These are phyloP conservation scores for Ceratopteris richardii DNA, from an alignment of 75 land plant species.

Conservation along the genomic window DNA sequence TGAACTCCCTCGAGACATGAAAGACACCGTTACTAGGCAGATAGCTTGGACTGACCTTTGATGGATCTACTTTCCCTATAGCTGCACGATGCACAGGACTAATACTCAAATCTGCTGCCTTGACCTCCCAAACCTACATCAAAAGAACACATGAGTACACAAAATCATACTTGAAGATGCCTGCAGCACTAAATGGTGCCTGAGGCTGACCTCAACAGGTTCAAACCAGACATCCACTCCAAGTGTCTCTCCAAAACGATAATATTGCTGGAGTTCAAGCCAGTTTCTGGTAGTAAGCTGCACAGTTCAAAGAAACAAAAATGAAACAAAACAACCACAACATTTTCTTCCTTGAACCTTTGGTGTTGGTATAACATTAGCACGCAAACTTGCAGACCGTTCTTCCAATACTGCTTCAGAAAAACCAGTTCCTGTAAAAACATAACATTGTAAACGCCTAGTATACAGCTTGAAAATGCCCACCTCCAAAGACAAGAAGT, in stretches of 20 bases:
- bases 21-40: too few relatives aligned
- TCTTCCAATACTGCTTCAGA: conserved; percentile 87
- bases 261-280: conserved; percentile 86
- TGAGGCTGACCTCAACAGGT: conserved; percentile 62
- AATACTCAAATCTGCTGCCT: conserved; percentile 96
- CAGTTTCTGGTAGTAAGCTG: too few relatives aligned
- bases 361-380: conserved; percentile 70
- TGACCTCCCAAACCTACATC: conserved; percentile 95
- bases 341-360: conserved; percentile 35
- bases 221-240: conserved; percentile 99
- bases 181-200: too few relatives aligned
- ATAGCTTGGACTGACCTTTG: conserved; percentile 54
- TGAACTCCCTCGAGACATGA: too few relatives aligned
- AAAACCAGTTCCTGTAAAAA: conserved; percentile 83
- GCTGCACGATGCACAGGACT: conserved; percentile 98
- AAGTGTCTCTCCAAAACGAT: conserved; percentile 69
- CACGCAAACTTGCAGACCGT: conserved; percentile 73
- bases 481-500: too few relatives aligned
- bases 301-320: too few relatives aligned
- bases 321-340: too few relatives aligned
- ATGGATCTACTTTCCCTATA: conserved; percentile 67
- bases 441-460: too few relatives aligned
- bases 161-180: too few relatives aligned
- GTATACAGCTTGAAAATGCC: too few relatives aligned
- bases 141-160: neutral